A percentile compares a stretch with the other conserved stretches of the same genome.
Conservation (phyloP, 257 asterid species). For the Henckelia pumila region DNA sequence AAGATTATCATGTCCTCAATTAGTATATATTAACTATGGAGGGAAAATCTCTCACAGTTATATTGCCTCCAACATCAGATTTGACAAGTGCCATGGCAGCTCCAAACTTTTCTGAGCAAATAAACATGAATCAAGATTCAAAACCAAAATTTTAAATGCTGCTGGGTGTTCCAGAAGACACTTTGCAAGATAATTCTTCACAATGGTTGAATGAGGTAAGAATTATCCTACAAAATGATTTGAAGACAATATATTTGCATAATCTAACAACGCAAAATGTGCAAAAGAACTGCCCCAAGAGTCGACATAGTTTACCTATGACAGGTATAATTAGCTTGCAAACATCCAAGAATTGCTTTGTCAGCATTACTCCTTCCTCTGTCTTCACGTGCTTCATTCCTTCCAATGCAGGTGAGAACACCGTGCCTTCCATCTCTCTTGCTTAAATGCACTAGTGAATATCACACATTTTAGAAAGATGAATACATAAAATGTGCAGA, state of each 20-base stretch:
- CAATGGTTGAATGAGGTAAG: background rate
- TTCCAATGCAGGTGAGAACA: conserved; percentile 78
- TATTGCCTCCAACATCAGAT: conserved; percentile 90
- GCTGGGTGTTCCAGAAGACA: background rate
- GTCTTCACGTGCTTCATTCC: conserved; percentile 89
- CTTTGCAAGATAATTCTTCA: background rate
- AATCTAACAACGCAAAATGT: conserved; percentile 17
- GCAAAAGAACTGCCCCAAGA: conserved; percentile 11
- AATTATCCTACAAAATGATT: conserved; percentile 5
- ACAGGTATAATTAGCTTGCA: conserved; percentile 89
- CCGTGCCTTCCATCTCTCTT: conserved; percentile 77
- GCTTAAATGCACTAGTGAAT: conserved; percentile 32
- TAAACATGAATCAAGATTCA: background rate
- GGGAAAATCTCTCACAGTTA: conserved; percentile 51
- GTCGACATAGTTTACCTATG: conserved; percentile 51
- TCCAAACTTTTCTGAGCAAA: conserved; percentile 77
- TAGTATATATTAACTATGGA: conserved; percentile 18
- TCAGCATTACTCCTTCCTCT: conserved; percentile 76
- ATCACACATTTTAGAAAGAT: background rate
- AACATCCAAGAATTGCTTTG: conserved; percentile 85
- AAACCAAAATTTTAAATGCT: background rate
- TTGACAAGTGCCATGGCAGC: conserved; percentile 92
- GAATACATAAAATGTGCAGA: background rate
- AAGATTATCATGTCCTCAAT: conserved; percentile 12
- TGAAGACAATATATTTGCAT: background rate